Evolutionary conservation across 106 monocot species (phyloP).

Genomic region (Phalaenopsis equestris): DNA sequence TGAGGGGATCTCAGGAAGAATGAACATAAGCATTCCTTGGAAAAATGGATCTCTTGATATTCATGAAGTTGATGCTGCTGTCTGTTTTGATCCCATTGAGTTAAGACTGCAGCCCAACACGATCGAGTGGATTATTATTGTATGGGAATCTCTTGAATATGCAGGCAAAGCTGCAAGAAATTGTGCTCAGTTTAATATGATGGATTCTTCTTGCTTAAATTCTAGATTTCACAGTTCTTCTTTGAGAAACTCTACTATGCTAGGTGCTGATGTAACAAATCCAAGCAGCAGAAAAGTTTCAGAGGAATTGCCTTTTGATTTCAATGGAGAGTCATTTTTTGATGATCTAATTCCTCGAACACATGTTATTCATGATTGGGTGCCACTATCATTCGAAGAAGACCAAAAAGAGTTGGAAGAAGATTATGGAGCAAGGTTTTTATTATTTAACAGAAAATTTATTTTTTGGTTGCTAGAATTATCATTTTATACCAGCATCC

Average conservation of each 20-base stretch:
- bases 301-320: conserved; percentile 15
- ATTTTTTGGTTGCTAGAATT: background rate
- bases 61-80: conserved; percentile 65
- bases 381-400: conserved; percentile 37
- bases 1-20: conserved; percentile 67
- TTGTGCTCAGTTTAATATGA: conserved; percentile 8
- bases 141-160: conserved; percentile 55
- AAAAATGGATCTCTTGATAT: conserved; percentile 78
- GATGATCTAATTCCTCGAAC: conserved; percentile 37
- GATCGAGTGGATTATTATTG: conserved; percentile 45
- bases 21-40: conserved; percentile 93
- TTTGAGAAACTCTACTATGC: conserved; percentile 8
- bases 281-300: conserved; percentile 10
- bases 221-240: conserved; percentile 6
- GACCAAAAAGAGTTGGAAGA: conserved; percentile 39
- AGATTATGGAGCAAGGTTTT: conserved; percentile 76
- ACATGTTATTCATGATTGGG: conserved; percentile 79
- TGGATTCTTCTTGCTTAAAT: conserved; percentile 18
- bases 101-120: conserved; percentile 54
- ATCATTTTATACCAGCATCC: background rate
- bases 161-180: conserved; percentile 12
- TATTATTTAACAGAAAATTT: background rate
- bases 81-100: conserved; percentile 66
- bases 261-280: conserved; percentile 10
- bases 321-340: conserved; percentile 23